These are phyloP conservation scores for Cercospora sojina DNA, from an alignment of 2,329 filamentous ascomycete species.

Conservation along the genomic window DNA sequence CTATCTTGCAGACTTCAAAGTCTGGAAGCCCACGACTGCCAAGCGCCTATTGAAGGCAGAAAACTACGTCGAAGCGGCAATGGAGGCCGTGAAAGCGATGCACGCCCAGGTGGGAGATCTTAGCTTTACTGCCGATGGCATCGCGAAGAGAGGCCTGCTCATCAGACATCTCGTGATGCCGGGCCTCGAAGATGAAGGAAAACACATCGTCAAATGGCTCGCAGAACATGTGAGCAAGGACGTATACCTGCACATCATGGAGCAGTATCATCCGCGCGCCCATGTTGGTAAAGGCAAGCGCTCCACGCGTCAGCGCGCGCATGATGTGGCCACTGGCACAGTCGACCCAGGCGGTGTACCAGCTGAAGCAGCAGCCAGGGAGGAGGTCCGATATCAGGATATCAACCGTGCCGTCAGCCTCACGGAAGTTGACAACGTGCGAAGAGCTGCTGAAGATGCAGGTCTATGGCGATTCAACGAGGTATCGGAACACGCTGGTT, in stretches of 20 bases:
- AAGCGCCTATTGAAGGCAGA: slow-evolving; percentile 74
- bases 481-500: slow-evolving; percentile 56
- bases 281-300: slow-evolving; percentile 71
- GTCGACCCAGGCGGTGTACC: slow-evolving; percentile 35
- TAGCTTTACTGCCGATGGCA: slow-evolving; percentile 76
- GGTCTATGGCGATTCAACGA: slow-evolving; percentile 81
- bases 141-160: slow-evolving; percentile 74
- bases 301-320: slow-evolving; percentile 27
- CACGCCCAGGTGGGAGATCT: slow-evolving; percentile 78
- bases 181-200: slow-evolving; percentile 70
- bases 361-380: slow-evolving; percentile 33
- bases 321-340: slow-evolving; percentile 32
- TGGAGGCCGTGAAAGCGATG: slow-evolving; percentile 77
- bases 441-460: slow-evolving; percentile 65
- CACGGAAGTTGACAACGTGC: slow-evolving; percentile 65
- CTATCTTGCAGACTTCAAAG: slow-evolving; percentile 86
- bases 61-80: slow-evolving; percentile 69
- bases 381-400: slow-evolving; percentile 66
- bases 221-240: slow-evolving; percentile 71
- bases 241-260: slow-evolving; percentile 83
- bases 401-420: slow-evolving; percentile 70
- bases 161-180: slow-evolving; percentile 84
- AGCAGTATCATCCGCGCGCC: slow-evolving; percentile 78
- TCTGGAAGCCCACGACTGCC: slow-evolving; percentile 67
- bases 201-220: slow-evolving; percentile 72